Evolutionary conservation across 2,329 filamentous ascomycete genomes (phyloP), one percentile per base, ranked within the genome.

Genomic region (Lizonia empirigonia): DNA sequence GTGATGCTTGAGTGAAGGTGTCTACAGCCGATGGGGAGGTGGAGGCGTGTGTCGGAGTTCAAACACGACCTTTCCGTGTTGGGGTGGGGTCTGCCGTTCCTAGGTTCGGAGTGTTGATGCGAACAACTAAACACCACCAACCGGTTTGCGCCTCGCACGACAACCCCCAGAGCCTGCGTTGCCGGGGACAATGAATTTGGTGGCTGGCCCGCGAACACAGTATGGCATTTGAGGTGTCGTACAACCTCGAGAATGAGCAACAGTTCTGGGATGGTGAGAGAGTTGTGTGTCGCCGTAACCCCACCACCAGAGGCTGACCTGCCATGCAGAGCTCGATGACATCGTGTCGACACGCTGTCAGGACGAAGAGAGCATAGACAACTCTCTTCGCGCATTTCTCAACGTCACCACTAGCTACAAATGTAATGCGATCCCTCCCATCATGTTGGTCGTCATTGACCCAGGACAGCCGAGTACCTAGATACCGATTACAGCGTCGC

Each of bases 231-330:
- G 87, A 91, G 75, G 82, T 83, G 68, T 82, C 81, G 65, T 82
- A 84, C 74, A 82, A 80, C 69, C 81, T 90, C 74, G 88, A 92
- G 75, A 87, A 85, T 74, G 90, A 91, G 77, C 84, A 91, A 74
- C 87, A 92, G 76, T 91, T 96, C 78, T 97, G 91, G 93, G 82
- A 86, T 76, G 89, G 92, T 96, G 74, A 72, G 82, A 70, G 34
- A 20, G 53, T 45, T 42, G 42, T 42, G 35, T 40, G 32, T 29
- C 24, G 36, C 53, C 39, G 74, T 69, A 44, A 64, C 62, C 64
- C 53, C 55, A 57, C 60, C 45, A 55, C 36, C 44, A 49, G 32
- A 52, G 44, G 57, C 65, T 71, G 59, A 71, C 59, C 22, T 19
- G 44, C 48, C 23, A 42, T 20, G 37, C 63, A 89, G 87, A 87